phyloP scores from a whole-genome alignment of 1,284 basidiomycete genomes.

The Ceratobasidium papillatum region DNA sequence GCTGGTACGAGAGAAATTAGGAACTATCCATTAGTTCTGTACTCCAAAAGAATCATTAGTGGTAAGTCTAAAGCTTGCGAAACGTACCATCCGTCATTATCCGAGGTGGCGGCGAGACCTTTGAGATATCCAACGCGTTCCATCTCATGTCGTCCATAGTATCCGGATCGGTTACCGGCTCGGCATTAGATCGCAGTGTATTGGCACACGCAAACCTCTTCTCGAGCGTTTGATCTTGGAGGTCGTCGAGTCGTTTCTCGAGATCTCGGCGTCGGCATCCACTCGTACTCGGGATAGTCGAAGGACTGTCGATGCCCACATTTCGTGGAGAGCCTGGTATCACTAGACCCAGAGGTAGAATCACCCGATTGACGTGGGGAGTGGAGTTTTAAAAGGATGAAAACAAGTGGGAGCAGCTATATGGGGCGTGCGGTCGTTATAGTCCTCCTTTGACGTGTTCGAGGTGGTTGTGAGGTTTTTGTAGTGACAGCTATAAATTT shows the following conservation, averaged over 20 bases:
- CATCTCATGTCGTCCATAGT: constrained; percentile 5
- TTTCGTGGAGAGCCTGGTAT: constrained; percentile 29
- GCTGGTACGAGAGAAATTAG: constrained; percentile 28
- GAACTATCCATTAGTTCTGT: constrained; percentile 19
- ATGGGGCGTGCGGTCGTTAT: too few species aligned
- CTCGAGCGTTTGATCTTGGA: constrained; percentile 6
- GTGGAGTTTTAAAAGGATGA: too few species aligned
- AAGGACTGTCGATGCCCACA: constrained; percentile 19
- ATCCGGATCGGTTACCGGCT: constrained; percentile 11
- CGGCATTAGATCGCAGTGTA: constrained; percentile 1
- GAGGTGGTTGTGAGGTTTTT: too few species aligned
- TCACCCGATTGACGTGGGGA: too few species aligned
- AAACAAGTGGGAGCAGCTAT: too few species aligned
- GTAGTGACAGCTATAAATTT: too few species aligned
- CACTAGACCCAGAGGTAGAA: constrained; percentile 39
- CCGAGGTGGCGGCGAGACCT: background rate
- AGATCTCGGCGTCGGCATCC: constrained; percentile 13
- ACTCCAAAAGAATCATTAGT: background rate
- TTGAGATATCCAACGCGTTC: constrained; percentile 2
- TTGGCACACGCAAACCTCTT: constrained; percentile 30
- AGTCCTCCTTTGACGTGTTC: too few species aligned
- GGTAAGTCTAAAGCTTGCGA: background rate
- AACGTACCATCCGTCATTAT: background rate
- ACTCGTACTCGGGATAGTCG: constrained; percentile 6
- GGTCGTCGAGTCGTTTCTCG: constrained; percentile 20